Base-by-base conservation (phyloP, 2,329 filamentous ascomycete genomes). In the Botrytis squamosa region DNA sequence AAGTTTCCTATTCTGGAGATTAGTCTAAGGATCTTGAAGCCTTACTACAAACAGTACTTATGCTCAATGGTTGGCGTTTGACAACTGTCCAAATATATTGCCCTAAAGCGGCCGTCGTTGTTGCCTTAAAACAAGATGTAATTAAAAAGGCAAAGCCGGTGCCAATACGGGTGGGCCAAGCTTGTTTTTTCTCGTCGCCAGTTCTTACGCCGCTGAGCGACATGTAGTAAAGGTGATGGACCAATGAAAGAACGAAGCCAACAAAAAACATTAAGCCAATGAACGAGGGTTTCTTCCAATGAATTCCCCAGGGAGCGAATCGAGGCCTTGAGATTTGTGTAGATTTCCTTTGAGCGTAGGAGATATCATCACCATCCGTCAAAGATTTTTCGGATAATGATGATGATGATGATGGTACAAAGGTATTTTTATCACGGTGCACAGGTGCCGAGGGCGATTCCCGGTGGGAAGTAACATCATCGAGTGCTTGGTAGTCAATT, bases 31-130 rank as follows among this genome's bases (percentile, higher is more conserved):
- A 64, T 44, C 40, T 44, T 25, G 29, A 33, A 29, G 29, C 9
- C 16, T 64, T 7, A 12, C 8, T 22, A 44, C 8, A 49, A 66
- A 33, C 14, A 66, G 10, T 66, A 66, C 63, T 66, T 22, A 78
- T 64, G 4, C 66, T 55, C 22, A 75, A 74, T 22, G 75, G 40
- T 36, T 75, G 75, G 8, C 49, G 55, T 67, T 75, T 74, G 8
- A 78, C 57, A 12, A 77, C 7, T 8, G 40, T 75, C 77, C 77
- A 78, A 9, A 77, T 72, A 49, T 77, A 77, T 55, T 78, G 75
- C 22, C 72, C 71, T 22, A 76, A 76, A 33, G 75, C 73, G 22
- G 59, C 59, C 25, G 65, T 59, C 20, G 57, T 71, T 36, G 73
- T 73, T 25, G 76, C 73, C 63, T 70, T 69, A 0, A 78, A 57